Evolutionary conservation across 2,329 filamentous ascomycete species (phyloP), one percentile per base, ranked within the genome.

Genomic region (Stachybotrys echinatus): DNA sequence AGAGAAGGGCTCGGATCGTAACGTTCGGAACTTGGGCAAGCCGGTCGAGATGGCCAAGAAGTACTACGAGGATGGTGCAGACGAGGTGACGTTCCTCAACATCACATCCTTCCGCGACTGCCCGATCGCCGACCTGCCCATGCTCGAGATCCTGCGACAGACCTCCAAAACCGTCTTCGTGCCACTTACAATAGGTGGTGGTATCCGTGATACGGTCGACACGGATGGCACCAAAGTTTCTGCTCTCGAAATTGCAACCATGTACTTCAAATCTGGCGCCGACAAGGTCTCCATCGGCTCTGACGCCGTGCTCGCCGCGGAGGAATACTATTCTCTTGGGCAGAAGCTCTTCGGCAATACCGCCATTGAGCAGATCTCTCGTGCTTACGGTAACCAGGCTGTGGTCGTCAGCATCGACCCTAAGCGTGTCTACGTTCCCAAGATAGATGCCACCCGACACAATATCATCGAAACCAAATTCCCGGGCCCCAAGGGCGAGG

Each of bases 81-180:
- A 99, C 69, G 94, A 99, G 71, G 82, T 99, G 50, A 96, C 92
- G 1, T 99, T 99, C 70, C 79, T 99, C 58, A 99, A 99, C 77
- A 99, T 99, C 65, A 99, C 92, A 2, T 94, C 88, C 19, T 99
- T 99, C 80, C 86, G 94, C 54, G 94, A 97, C 74, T 95, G 91
- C 57, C 94, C 94, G 7, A 72, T 97, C 12, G 89, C 86, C 56
- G 94, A 99, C 71, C 75, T 92, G 4, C 94, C 94, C 7, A 99
- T 99, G 94, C 83, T 99, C 47, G 92, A 99, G 72, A 85, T 99
- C 49, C 76, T 99, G 45, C 83, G 91, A 45, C 82, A 83, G 56
- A 90, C 92, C 1, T 94, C 92, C 10, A 82, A 90, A 65, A 92
- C 90, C 1, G 92, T 97, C 42, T 99, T 99, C 65, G 94, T 99